Percentiles rank a stretch among this genome's conserved stretches.
phyloP scores from a whole-genome alignment of 2,329 filamentous ascomycete genomes.

The Penicillium hordei region DNA sequence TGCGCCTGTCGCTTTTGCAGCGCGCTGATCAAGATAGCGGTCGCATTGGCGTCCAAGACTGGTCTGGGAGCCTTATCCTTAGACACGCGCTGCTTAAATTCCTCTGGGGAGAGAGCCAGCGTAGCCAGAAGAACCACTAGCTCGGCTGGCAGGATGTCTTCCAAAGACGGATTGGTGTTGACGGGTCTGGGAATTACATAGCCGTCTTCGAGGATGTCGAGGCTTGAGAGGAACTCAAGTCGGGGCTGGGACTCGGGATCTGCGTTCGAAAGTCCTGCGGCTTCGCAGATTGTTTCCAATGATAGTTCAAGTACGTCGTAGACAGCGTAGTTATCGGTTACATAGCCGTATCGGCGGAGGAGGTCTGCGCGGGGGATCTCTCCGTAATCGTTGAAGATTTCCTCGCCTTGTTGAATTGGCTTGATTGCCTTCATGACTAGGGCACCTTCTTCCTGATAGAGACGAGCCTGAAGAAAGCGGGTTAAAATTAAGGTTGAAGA shows the following conservation, averaged over 20 bases:
- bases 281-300: constrained; percentile 56
- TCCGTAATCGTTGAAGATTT: constrained; percentile 88
- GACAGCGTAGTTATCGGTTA: constrained; percentile 71
- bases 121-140: constrained; percentile 41
- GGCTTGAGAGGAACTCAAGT: constrained; percentile 60
- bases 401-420: constrained; percentile 66
- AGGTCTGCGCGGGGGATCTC: constrained; percentile 79
- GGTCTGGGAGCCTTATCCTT: constrained; percentile 42
- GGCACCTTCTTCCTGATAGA: constrained; percentile 59
- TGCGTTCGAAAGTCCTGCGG: constrained; percentile 34
- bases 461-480: constrained; percentile 48
- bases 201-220: constrained; percentile 67
- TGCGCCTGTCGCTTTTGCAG: constrained; percentile 41
- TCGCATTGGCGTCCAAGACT: constrained; percentile 29
- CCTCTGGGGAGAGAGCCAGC: constrained; percentile 33
- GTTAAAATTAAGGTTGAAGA: background rate
- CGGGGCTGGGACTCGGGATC: constrained; percentile 34
- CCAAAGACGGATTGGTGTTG: constrained; percentile 24
- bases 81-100: constrained; percentile 34
- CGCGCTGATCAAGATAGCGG: constrained; percentile 35
- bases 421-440: constrained; percentile 72
- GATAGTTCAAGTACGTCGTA: constrained; percentile 83
- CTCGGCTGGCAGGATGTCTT: constrained; percentile 41
- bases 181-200: constrained; percentile 59
- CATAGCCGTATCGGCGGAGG: constrained; percentile 80